Evolutionary conservation across 2,329 filamentous ascomycete species (phyloP).

Genomic region (Pseudogymnoascus sp.): DNA sequence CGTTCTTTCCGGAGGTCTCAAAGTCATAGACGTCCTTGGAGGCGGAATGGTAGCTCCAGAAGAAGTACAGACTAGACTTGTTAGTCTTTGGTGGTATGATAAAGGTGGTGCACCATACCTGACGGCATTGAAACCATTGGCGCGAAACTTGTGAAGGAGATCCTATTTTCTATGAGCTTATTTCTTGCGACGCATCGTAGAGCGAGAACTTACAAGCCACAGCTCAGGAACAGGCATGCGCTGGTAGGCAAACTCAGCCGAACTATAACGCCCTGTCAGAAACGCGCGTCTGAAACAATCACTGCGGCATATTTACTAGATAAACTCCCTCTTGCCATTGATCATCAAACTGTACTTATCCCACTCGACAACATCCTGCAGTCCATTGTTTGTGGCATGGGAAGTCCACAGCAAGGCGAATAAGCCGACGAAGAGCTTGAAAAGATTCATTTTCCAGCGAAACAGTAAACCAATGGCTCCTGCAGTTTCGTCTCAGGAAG

Average conservation of each 20-base stretch:
- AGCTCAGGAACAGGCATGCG: conserved; percentile 45
- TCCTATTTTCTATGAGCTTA: conserved; percentile 28
- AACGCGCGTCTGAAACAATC: background rate
- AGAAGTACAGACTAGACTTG: conserved; percentile 36
- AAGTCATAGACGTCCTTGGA: conserved; percentile 41
- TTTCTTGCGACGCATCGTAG: background rate
- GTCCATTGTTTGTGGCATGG: conserved; percentile 33
- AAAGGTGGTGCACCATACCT: conserved; percentile 24
- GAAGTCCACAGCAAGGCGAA: conserved; percentile 21
- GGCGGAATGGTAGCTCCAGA: conserved; percentile 42
- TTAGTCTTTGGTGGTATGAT: conserved; percentile 9
- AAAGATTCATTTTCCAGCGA: conserved; percentile 18
- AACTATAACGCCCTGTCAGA: conserved; percentile 15
- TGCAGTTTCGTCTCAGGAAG: background rate
- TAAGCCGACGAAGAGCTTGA: conserved; percentile 20
- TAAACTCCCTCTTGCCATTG: conserved; percentile 40
- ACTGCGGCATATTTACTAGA: conserved; percentile 30
- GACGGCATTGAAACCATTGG: conserved; percentile 45
- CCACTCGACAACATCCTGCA: conserved; percentile 40
- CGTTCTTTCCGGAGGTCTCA: conserved; percentile 40
- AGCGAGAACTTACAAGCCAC: conserved; percentile 31
- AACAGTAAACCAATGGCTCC: background rate
- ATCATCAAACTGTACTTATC: conserved; percentile 43
- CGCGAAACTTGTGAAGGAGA: conserved; percentile 46
- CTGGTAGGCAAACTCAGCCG: conserved; percentile 43